Conservation (phyloP, 495 filamentous ascomycete genomes). For the Penicillium subrubescens region DNA sequence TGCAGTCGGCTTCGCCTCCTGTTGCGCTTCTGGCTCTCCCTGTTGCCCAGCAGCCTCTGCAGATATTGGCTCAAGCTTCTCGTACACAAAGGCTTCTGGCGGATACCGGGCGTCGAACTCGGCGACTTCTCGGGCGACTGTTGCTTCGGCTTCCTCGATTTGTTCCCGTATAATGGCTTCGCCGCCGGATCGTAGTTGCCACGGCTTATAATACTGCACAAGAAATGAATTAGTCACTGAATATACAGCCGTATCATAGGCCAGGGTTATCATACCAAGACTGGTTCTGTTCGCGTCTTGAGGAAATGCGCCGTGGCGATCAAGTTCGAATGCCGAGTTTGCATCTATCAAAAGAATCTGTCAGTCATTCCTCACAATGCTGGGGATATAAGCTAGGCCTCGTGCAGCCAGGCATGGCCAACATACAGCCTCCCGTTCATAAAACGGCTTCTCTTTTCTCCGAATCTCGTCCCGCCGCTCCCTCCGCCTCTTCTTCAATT, state of each 20-base stretch:
- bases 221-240: constrained; percentile 19
- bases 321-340: constrained; percentile 71
- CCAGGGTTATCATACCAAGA: constrained; percentile 61
- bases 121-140: constrained; percentile 51
- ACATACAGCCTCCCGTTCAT: constrained; percentile 78
- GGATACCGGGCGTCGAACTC: constrained; percentile 49
- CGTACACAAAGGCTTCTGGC: constrained; percentile 19
- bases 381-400: neutral
- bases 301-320: constrained; percentile 74
- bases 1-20: neutral
- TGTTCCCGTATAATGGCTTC: constrained; percentile 63
- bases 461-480: constrained; percentile 62
- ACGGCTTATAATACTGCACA: constrained; percentile 83
- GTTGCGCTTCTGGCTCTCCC: neutral
- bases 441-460: constrained; percentile 70
- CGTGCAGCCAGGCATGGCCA: neutral
- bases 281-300: constrained; percentile 71
- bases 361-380: neutral
- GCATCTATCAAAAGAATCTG: constrained; percentile 61
- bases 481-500: constrained; percentile 63
- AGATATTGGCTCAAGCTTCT: constrained; percentile 15
- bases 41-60: constrained; percentile 9
- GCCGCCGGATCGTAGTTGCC: constrained; percentile 67
- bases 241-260: neutral
- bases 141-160: constrained; percentile 56